Base-by-base conservation (phyloP, 2,329 filamentous ascomycete genomes). In the Clonostachys solani region DNA sequence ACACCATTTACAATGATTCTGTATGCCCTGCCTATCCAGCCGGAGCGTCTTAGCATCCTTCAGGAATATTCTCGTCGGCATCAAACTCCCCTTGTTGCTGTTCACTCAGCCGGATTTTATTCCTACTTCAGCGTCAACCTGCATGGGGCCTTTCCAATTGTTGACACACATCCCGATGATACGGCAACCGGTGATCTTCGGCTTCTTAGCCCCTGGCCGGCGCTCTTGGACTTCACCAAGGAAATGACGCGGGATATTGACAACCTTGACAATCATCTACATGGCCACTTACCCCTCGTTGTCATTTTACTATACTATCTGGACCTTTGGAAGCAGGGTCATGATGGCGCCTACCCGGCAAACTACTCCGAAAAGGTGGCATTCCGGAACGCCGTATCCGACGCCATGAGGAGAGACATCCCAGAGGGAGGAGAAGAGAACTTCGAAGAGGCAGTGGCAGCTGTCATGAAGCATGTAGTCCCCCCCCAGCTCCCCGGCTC, bases 371-470 rank as follows among this genome's bases (percentile, higher is more conserved):
- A 97, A 53, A 99, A 99, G 72, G 84, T 77, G 8, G 84, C 84
- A 13, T 97, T 99, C 63, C 79, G 88, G 47, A 79, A 84, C 29
- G 67, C 85, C 12, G 81, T 99, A 2, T 74, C 82, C 12, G 73
- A 75, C 6, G 82, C 79, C 4, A 80, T 86, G 56, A 81, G 91
- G 56, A 87, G 73, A 44, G 72, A 86, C 55, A 95, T 83, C 49
- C 66, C 89, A 1, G 91, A 95, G 63, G 92, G 91, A 42, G 89
- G 87, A 48, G 94, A 99, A 62, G 94, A 99, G 70, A 99, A 99
- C 65, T 99, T 91, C 60, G 90, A 96, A 50, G 94, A 99, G 67
- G 95, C 94, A 5, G 83, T 85, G 42, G 84, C 83, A 13, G 90
- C 92, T 6, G 91, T 97, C 1, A 75, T 97, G 58, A 95, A 95